Evolutionary conservation across 2,329 filamentous ascomycete species (phyloP), one percentile per base, ranked within the genome.

Genomic region (Penicillium sp.): DNA sequence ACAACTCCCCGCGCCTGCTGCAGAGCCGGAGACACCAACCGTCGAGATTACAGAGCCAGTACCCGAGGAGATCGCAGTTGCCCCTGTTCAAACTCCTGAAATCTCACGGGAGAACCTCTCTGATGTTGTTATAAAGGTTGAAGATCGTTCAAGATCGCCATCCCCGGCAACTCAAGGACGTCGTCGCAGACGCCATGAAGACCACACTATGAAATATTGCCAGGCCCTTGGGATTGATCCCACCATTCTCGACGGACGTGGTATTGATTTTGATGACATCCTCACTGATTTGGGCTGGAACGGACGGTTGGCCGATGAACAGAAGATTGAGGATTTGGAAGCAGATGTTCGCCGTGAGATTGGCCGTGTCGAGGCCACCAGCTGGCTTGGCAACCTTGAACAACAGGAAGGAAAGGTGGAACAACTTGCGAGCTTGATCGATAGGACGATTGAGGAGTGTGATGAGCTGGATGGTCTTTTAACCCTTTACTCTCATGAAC

Each of bases 381-480:
- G 91, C 60, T 97, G 93, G 93, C 81, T 97, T 48, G 88, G 89
- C 50, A 88, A 93, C 59, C 77, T 86, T 53, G 84, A 93, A 64
- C 90, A 94, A 64, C 92, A 96, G 68, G 93, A 97, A 71, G 92
- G 94, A 61, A 86, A 93, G 57, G 89, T 97, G 2, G 88, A 91
- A 57, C 89, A 90, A 27, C 91, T 99, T 65, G 92, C 93, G 67
- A 85, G 81, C 57, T 87, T 96, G 54, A 88, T 99, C 54, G 93
- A 99, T 70, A 83, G 88, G 62, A 90, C 92, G n/a, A 92, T 99
- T 67, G 84, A 88, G 21, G 94, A 99, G 77, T 97, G 94, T 69
- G 96, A 99, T 67, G 93, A 97, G 77, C 81, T 99, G 57, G 94
- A 99, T 72, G 96, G 96, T 59, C 81, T 99, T 39, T 80, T 99